phyloP scores from a whole-genome alignment of 208 protist species.

The Strigomonas culicis region DNA sequence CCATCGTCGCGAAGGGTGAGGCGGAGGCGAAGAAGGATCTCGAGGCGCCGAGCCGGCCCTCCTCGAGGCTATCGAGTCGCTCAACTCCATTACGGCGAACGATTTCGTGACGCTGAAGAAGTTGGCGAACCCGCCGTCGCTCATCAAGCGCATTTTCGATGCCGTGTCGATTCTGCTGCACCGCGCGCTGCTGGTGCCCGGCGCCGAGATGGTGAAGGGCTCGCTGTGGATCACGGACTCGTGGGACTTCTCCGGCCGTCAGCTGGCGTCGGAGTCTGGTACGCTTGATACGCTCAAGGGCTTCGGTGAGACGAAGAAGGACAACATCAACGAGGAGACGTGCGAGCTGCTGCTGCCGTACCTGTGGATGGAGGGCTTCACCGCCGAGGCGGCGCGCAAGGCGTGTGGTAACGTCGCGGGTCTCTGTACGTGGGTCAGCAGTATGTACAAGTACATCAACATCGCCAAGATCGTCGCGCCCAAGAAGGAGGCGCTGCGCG shows the following conservation, averaged over 20 bases:
- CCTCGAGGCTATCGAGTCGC: conserved; percentile 90
- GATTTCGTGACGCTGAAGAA: conserved; percentile 95
- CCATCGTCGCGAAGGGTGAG: conserved; percentile 90
- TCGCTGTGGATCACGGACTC: conserved; percentile 88
- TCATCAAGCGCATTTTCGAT: conserved; percentile 98
- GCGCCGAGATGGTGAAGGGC: conserved; percentile 82
- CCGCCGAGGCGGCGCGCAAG: conserved; percentile 88
- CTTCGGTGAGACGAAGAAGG: conserved; percentile 88
- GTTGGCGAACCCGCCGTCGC: conserved; percentile 93
- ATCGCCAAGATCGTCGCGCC: conserved; percentile 96
- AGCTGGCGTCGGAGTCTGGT: conserved; percentile 73
- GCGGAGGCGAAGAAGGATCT: conserved; percentile 95
- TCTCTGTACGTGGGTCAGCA: conserved; percentile 95
- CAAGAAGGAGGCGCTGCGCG: conserved; percentile 93
- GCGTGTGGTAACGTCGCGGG: conserved; percentile 90
- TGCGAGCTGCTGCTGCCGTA: conserved; percentile 98
- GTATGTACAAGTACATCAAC: conserved; percentile 97
- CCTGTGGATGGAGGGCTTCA: conserved; percentile 95
- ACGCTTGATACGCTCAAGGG: conserved; percentile 77
- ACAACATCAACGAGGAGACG: conserved; percentile 98
- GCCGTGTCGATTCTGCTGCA: conserved; percentile 95
- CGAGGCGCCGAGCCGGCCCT: conserved; percentile 91
- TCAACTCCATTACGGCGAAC: conserved; percentile 92
- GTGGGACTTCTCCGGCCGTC: conserved; percentile 84
- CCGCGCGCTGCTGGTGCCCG: conserved; percentile 66